These are phyloP conservation scores for Aureobasidium mangrovei DNA, from an alignment of 2,329 filamentous ascomycete species.

Conservation along the genomic window DNA sequence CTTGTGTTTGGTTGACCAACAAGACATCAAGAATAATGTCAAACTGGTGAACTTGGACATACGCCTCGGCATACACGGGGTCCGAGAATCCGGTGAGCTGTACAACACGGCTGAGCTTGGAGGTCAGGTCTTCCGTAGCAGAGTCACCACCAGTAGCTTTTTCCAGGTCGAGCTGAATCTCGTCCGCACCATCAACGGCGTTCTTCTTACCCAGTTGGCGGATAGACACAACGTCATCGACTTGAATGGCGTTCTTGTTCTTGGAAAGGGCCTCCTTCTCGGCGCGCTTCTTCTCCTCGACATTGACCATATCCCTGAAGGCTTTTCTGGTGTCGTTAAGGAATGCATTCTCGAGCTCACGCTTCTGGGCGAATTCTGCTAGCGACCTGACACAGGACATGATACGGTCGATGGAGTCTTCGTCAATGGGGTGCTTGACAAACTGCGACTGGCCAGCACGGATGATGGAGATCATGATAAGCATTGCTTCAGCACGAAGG, in stretches of 20 bases:
- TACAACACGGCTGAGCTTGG: slow-evolving; percentile 91
- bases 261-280: slow-evolving; percentile 88
- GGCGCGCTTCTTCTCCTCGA: slow-evolving; percentile 95
- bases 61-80: slow-evolving; percentile 96
- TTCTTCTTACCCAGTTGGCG: slow-evolving; percentile 92
- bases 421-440: slow-evolving; percentile 92
- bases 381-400: slow-evolving; percentile 95
- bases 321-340: slow-evolving; percentile 90
- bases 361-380: slow-evolving; percentile 80
- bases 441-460: slow-evolving; percentile 98
- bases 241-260: slow-evolving; percentile 87
- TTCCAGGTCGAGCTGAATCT: slow-evolving; percentile 83
- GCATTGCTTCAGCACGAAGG: slow-evolving; percentile 90
- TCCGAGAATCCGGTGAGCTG: slow-evolving; percentile 98
- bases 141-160: slow-evolving; percentile 88
- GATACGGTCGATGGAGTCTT: slow-evolving; percentile 95
- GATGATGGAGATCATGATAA: slow-evolving; percentile 99
- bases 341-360: slow-evolving; percentile 86
- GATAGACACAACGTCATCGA: slow-evolving; percentile 90
- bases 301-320: slow-evolving; percentile 93
- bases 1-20: slow-evolving; percentile 91
- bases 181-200: slow-evolving; percentile 67
- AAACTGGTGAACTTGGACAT: slow-evolving; percentile 97
- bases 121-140: slow-evolving; percentile 74
- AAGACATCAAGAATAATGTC: slow-evolving; percentile 96